Percentiles rank a stretch among this genome's conserved stretches.
Evolutionary conservation across 768 basidiomycete species (phyloP).

Genomic region (Suillus weaverae): DNA sequence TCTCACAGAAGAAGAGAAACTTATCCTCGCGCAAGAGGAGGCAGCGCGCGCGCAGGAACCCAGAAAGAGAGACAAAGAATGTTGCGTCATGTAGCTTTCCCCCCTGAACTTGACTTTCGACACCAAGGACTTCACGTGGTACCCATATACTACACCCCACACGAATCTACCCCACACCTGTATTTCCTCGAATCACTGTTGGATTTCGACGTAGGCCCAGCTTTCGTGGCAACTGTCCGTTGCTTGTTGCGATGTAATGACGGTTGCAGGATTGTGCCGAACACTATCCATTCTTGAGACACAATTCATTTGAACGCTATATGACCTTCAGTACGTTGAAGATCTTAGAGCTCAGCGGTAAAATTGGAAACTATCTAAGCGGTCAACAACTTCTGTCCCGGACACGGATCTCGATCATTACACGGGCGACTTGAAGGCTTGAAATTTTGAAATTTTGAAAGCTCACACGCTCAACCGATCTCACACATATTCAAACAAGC

Average conservation of each 20-base stretch:
- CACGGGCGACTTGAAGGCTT: too few relatives aligned
- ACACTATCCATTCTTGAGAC: background rate
- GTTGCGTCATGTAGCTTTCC: background rate
- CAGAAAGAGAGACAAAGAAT: slow-evolving; percentile 14
- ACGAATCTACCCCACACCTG: background rate
- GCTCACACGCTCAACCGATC: too few relatives aligned
- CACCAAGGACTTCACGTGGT: background rate
- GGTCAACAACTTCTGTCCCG: too few relatives aligned
- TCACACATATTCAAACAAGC: too few relatives aligned
- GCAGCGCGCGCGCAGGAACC: background rate
- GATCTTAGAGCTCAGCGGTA: too few relatives aligned
- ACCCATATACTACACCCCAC: background rate
- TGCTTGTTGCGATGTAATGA: background rate
- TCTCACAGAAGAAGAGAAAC: slow-evolving; percentile 4
- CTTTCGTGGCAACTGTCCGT: background rate
- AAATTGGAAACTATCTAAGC: too few relatives aligned
- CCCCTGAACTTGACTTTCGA: background rate
- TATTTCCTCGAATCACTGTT: background rate
- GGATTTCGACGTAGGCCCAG: background rate
- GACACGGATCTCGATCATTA: too few relatives aligned
- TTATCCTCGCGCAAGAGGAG: background rate
- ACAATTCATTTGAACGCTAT: background rate
- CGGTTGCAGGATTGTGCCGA: background rate
- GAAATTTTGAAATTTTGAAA: too few relatives aligned
- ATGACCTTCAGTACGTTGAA: too few relatives aligned